Evolutionary conservation across 257 asterid genomes (phyloP), one percentile per base, ranked within the genome.

Genomic region (Solanum chmielewskii): DNA sequence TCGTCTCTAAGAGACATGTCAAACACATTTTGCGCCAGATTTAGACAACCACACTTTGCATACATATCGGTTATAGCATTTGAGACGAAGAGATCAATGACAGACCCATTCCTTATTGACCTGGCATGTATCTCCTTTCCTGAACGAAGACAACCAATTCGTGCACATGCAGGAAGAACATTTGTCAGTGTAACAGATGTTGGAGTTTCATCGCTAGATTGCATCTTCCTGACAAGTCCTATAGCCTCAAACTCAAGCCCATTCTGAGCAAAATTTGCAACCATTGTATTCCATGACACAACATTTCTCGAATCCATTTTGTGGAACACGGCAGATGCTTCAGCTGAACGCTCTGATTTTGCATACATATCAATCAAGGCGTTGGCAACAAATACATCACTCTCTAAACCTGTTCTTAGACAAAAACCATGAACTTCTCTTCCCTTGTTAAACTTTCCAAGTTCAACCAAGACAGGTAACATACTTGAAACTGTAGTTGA

Each of bases 31-130:
- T 83, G 88, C 84, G 97, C 96, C 85, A 91, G 91, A 86, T 91
- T 90, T 83, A 94, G 87, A 62, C 88, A 89, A 44, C 93, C 92
- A 83, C 98, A 91, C 87, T 94, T 95, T 41, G 91, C 94, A 90
- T 95, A 94, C 97, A 91, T 92, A 89, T 94, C 96, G 2, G 92
- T 92, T 82, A 95, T 87, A 86, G 98, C 97, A 88, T 95, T 95
- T 37, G 98, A 95, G 88, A 95, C 91, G 44, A 91, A 93, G 86
- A 93, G 82, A 87, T 93, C 98, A 80, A 66, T 87, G 15, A 83
- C 88, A 13, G 88, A 92, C 10, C 91, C 91, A 11, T 59, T 64
- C 56, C 93, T 89, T 59, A 94, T 88, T 83, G 95, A 90, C 86
- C 90, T 92, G 39, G 93, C 94, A 29, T 94, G 98, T 73, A 93